Evolutionary conservation across 1,284 basidiomycete genomes (phyloP).

Genomic region (Pyrrhoderma noxium): DNA sequence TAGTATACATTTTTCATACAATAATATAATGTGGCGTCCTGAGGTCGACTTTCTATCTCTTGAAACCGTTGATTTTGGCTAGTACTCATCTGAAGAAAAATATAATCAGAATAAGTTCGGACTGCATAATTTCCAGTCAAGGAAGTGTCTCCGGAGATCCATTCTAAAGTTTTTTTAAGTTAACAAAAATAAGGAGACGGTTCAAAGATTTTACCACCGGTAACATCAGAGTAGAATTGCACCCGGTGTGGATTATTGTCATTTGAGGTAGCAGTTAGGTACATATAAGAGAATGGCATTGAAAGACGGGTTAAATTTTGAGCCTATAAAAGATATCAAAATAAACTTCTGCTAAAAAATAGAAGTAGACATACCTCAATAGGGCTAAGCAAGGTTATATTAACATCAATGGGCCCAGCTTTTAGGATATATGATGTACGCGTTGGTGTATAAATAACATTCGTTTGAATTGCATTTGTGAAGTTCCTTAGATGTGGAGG

Average conservation of each 20-base stretch:
- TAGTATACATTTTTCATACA: constrained; percentile 25
- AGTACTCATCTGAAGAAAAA: constrained; percentile 27
- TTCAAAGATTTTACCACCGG: constrained; percentile 21
- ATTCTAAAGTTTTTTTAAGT: neutral
- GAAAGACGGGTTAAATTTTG: constrained; percentile 8
- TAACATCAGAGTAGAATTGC: constrained; percentile 33
- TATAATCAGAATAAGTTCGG: constrained; percentile 18
- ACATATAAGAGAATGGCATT: constrained; percentile 15
- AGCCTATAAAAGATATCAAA: no score
- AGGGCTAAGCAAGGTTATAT: constrained; percentile 11
- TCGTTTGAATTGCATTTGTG: constrained; percentile 21
- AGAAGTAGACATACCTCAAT: constrained; percentile 5
- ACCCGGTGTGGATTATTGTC: constrained; percentile 31
- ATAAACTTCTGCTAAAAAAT: neutral
- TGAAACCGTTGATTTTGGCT: no score
- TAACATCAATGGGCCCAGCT: constrained; percentile 11
- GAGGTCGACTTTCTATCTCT: constrained; percentile 28
- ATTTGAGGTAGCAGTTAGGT: constrained; percentile 28
- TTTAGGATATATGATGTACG: constrained; percentile 6
- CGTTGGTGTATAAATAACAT: constrained; percentile 6
- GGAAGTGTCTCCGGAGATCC: neutral
- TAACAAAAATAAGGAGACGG: constrained; percentile 24
- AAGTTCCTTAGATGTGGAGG: no score
- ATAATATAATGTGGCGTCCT: constrained; percentile 32
- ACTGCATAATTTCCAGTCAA: constrained; percentile 24